phyloP scores from a whole-genome alignment of 768 basidiomycete species.

The Serpula lacrymans region DNA sequence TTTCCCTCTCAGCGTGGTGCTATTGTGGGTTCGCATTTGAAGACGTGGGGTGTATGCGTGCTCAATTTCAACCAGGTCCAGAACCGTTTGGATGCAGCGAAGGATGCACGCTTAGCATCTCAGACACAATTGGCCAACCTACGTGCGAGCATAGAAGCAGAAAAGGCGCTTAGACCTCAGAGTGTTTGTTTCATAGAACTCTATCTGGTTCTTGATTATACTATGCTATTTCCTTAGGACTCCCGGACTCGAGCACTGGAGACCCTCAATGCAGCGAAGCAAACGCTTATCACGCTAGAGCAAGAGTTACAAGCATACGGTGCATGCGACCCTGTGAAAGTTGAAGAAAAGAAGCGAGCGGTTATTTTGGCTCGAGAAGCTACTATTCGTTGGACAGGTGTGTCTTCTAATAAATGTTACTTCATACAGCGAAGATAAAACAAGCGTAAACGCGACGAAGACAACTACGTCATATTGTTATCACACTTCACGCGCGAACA shows the following conservation, averaged over 20 bases:
- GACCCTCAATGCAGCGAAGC: conserved; percentile 44
- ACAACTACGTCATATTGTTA: conserved; percentile 67
- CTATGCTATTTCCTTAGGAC: conserved; percentile 38
- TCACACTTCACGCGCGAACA: conserved; percentile 64
- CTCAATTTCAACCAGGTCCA: conserved; percentile 43
- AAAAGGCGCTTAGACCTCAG: conserved; percentile 52
- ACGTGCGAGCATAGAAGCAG: conserved; percentile 42
- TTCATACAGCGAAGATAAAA: not conserved
- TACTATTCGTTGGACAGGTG: conserved; percentile 86
- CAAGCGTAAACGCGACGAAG: conserved; percentile 33
- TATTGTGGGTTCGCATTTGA: conserved; percentile 42
- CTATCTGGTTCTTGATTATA: not conserved
- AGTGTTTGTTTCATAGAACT: conserved; percentile 39
- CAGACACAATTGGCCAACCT: conserved; percentile 51
- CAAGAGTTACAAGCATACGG: conserved; percentile 75
- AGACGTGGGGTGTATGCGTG: not conserved
- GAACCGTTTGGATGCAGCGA: conserved; percentile 47
- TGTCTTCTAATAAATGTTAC: too few relatives aligned
- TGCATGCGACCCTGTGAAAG: conserved; percentile 77
- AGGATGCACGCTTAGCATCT: conserved; percentile 41
- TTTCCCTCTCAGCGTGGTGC: conserved; percentile 88
- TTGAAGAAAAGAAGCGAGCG: conserved; percentile 74
- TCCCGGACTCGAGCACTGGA: conserved; percentile 52
- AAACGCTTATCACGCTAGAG: conserved; percentile 50
- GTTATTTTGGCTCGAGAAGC: conserved; percentile 80